Conservation (phyloP, 345 rosid genomes). For the Triadica sebifera region DNA sequence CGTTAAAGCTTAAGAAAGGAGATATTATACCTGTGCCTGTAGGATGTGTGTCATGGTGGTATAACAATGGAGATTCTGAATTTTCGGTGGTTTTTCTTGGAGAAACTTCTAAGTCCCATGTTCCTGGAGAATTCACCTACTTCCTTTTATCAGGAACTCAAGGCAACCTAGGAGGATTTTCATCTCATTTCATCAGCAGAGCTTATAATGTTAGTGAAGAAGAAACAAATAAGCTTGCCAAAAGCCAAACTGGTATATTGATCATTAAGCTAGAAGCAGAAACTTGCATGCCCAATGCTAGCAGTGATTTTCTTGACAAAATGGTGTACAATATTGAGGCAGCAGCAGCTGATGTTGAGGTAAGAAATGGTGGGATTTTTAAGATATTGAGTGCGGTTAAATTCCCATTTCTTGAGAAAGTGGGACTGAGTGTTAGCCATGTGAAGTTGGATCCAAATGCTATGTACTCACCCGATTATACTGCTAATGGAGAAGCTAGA, state of each 20-base stretch:
- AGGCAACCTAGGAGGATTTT: conserved; percentile 30
- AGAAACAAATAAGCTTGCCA: conserved; percentile 18
- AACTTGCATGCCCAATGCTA: conserved; percentile 6
- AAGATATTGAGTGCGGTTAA: conserved; percentile 4
- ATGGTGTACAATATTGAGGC: conserved; percentile 17
- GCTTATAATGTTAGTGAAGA: conserved; percentile 13
- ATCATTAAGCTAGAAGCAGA: conserved; percentile 27
- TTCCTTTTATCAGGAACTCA: conserved; percentile 24
- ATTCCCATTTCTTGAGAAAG: conserved; percentile 25
- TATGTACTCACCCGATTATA: conserved; percentile 19
- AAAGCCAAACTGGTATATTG: conserved; percentile 20
- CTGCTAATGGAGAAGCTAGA: conserved; percentile 1
- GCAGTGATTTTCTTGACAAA: background rate
- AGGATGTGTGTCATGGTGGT: conserved; percentile 41
- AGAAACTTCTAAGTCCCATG: conserved; percentile 24
- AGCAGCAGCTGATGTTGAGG: conserved; percentile 12
- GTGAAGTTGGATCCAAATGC: conserved; percentile 25
- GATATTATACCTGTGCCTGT: conserved; percentile 25
- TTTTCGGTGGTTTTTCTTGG: conserved; percentile 27
- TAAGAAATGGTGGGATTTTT: conserved; percentile 20
- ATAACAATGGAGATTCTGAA: conserved; percentile 28
- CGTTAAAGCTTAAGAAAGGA: conserved; percentile 28
- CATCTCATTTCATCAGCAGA: conserved; percentile 15
- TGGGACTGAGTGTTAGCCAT: conserved; percentile 20
- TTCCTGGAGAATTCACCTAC: conserved; percentile 34